These are phyloP conservation scores for Saksenaea vasiformis DNA, from an alignment of 371 early-diverging fungal genomes.

Conservation along the genomic window DNA sequence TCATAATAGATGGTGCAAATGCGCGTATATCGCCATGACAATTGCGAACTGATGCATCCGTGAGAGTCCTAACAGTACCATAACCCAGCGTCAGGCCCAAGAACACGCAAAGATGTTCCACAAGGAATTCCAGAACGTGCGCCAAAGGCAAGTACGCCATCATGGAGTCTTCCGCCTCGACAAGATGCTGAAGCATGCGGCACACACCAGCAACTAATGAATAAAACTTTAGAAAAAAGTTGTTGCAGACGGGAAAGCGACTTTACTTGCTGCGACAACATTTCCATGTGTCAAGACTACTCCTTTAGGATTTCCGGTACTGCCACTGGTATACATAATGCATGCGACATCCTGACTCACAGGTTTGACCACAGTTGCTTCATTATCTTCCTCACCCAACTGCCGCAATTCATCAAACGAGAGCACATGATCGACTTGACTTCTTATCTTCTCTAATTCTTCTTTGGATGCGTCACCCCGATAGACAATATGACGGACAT, in stretches of 20 bases:
- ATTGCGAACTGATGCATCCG: constrained; percentile 83
- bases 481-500: constrained; percentile 72
- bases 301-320: constrained; percentile 81
- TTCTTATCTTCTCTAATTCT: constrained; percentile 4
- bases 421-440: constrained; percentile 26
- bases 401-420: constrained; percentile 58
- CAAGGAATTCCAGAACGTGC: constrained; percentile 84
- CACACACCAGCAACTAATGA: constrained; percentile 74
- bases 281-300: constrained; percentile 70
- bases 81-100: constrained; percentile 80
- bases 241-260: constrained; percentile 64
- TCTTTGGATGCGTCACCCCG: constrained; percentile 57
- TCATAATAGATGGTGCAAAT: constrained; percentile 81
- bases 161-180: constrained; percentile 70
- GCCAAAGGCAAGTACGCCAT: constrained; percentile 90
- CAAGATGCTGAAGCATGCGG: constrained; percentile 69
- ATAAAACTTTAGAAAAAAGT: constrained; percentile 26
- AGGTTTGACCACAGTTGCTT: constrained; percentile 53
- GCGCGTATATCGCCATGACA: constrained; percentile 86
- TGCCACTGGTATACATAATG: constrained; percentile 87
- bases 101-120: constrained; percentile 67
- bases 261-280: constrained; percentile 80
- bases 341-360: constrained; percentile 69
- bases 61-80: constrained; percentile 78
- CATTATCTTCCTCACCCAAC: constrained; percentile 66